A percentile compares a stretch with the other conserved stretches of the same genome.
Evolutionary conservation across 495 filamentous ascomycete genomes (phyloP).

Genomic region (Clohesyomyces aquaticus): DNA sequence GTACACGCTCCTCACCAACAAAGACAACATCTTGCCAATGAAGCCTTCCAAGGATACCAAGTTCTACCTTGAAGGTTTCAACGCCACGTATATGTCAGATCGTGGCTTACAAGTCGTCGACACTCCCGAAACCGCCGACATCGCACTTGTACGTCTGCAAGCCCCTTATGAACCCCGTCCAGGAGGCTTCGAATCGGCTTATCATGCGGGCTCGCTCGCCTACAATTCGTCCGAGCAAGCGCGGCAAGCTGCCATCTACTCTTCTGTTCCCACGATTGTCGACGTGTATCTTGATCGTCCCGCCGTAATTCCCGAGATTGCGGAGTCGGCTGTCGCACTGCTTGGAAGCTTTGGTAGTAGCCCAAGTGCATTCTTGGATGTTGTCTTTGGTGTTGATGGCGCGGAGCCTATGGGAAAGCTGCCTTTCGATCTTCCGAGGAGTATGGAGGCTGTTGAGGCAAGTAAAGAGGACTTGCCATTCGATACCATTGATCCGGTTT

Average conservation of each 20-base stretch:
- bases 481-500: slow-evolving; percentile 24
- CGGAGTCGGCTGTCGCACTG: slow-evolving; percentile 38
- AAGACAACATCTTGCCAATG: slow-evolving; percentile 39
- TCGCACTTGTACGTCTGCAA: slow-evolving; percentile 45
- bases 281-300: slow-evolving; percentile 45
- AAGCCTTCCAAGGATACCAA: slow-evolving; percentile 29
- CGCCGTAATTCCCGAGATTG: slow-evolving; percentile 44
- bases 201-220: slow-evolving; percentile 48
- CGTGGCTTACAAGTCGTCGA: slow-evolving; percentile 23
- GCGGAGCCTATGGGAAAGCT: slow-evolving; percentile 12
- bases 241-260: slow-evolving; percentile 44
- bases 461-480: slow-evolving; percentile 18
- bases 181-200: slow-evolving; percentile 43
- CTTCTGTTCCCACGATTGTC: slow-evolving; percentile 37
- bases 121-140: slow-evolving; percentile 44
- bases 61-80: slow-evolving; percentile 46
- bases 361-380: slow-evolving; percentile 44
- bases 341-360: slow-evolving; percentile 44
- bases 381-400: slow-evolving; percentile 37
- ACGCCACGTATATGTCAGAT: slow-evolving; percentile 31
- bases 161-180: slow-evolving; percentile 46
- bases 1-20: slow-evolving; percentile 48
- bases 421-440: slow-evolving; percentile 23
- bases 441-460: slow-evolving; percentile 12
- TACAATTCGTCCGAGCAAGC: slow-evolving; percentile 43